phyloP scores from a whole-genome alignment of 768 basidiomycete genomes.

The Mycena chlorophos region DNA sequence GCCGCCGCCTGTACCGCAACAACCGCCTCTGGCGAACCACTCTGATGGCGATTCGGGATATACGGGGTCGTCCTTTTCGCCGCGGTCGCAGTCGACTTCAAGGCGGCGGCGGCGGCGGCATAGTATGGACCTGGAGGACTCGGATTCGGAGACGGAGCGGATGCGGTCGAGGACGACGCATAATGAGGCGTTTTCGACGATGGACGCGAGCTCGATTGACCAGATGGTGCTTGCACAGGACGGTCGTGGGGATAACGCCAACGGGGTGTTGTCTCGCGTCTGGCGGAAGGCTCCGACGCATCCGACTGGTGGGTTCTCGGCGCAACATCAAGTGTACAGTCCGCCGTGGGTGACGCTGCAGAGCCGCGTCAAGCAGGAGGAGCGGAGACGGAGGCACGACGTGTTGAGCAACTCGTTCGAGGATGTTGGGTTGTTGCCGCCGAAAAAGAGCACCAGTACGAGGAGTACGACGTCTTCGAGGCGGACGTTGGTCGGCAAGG shows the following conservation, averaged over 20 bases:
- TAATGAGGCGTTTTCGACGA: conserved; percentile 59
- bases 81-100: conserved; percentile 4
- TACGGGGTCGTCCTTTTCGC: neutral
- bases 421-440: conserved; percentile 75
- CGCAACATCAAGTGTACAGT: conserved; percentile 27
- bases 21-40: neutral
- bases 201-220: conserved; percentile 56
- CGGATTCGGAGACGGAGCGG: conserved; percentile 19
- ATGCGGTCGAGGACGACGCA: conserved; percentile 55
- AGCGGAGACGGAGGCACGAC: conserved; percentile 64
- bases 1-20: conserved; percentile 3
- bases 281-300: conserved; percentile 7
- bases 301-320: neutral
- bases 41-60: conserved; percentile 6
- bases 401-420: conserved; percentile 76
- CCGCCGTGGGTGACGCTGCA: conserved; percentile 68
- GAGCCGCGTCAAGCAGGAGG: conserved; percentile 65
- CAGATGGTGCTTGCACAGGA: conserved; percentile 37
- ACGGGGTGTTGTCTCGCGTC: conserved; percentile 16
- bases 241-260: conserved; percentile 11
- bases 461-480: conserved; percentile 18
- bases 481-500: conserved; percentile 14
- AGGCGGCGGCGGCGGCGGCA: conserved; percentile 34
- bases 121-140: conserved; percentile 31
- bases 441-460: conserved; percentile 36